Evolutionary conservation across 1,284 basidiomycete genomes (phyloP).

Genomic region (Puccinia triticina): DNA sequence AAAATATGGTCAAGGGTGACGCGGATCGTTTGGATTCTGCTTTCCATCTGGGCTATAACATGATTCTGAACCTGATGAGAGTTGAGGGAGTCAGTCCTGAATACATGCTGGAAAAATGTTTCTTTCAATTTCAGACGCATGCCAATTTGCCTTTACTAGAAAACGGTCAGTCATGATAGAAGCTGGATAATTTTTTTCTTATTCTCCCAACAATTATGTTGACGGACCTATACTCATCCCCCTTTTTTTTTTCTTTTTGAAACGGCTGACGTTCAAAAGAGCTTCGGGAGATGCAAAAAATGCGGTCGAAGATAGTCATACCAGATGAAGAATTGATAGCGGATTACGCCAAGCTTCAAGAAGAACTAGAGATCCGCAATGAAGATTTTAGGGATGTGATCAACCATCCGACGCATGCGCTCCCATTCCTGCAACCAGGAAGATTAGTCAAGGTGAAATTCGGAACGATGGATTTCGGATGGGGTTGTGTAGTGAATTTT

Average conservation of each 20-base stretch:
- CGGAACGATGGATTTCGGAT: conserved; percentile 87
- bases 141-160: conserved; percentile 84
- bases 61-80: conserved; percentile 97
- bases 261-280: conserved; percentile 64
- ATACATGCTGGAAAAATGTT: conserved; percentile 96
- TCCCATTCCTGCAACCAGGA: conserved; percentile 91
- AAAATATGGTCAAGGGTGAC: conserved; percentile 97
- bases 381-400: conserved; percentile 84
- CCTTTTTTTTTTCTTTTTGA: conserved; percentile 64
- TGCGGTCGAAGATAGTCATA: conserved; percentile 71
- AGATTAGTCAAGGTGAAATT: conserved; percentile 86
- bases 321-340: conserved; percentile 80
- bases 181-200: not conserved
- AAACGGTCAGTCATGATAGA: conserved; percentile 56
- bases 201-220: not conserved
- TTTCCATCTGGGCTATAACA: conserved; percentile 98
- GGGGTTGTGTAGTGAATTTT: conserved; percentile 91
- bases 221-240: not conserved
- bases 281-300: conserved; percentile 69
- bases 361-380: conserved; percentile 84
- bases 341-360: conserved; percentile 87
- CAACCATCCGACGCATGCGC: conserved; percentile 87
- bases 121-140: conserved; percentile 97
- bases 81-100: conserved; percentile 98
- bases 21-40: conserved; percentile 96